Evolutionary conservation across 2,329 filamentous ascomycete genomes (phyloP), one percentile per base, ranked within the genome.

Genomic region (Pestalotiopsis fici): DNA sequence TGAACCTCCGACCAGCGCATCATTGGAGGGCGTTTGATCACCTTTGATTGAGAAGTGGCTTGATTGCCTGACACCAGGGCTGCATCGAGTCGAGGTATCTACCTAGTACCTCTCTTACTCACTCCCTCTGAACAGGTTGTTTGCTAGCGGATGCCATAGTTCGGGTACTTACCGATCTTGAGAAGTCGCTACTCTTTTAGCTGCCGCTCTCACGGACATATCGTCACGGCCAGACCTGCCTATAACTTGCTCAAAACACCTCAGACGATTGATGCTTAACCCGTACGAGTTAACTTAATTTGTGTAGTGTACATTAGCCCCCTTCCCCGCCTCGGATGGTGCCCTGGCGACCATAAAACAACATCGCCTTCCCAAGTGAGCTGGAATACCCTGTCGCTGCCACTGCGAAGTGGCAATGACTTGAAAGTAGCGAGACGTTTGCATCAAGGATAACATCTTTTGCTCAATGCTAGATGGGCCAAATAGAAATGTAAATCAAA

Each of bases 211-310:
- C 25, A 18, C 37, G 47, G 7, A n/a, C 25, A 28, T 54, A 35
- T n/a, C n/a, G 18, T 11, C 9, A 65, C 50, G 63, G 21, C 63
- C 31, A 59, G 54, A 47, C 63, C 47, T 65, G 70, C 73, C 76
- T 75, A 81, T 76, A 85, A 85, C 73, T 79, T 85, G 83, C 83
- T 85, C 83, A 85, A 85, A 84, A 74, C 75, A 77, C 76, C 82
- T 81, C 82, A 82, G 70, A 65, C 63, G 68, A 69, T 64, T 69
- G 64, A 61, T 39, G 62, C 65, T 39, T 62, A 54, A 3, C 59
- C 57, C 28, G 28, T 21, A 57, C 61, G 57, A 67, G 66, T 70
- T 70, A 72, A 68, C 31, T 35, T 11, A 35, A 35, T 35, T 7
- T 35, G 31, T 35, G 7, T 35, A 35, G 11, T 35, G 31, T 35